Percentiles rank a stretch among this genome's conserved stretches.
phyloP scores from a whole-genome alignment of 2,329 filamentous ascomycete genomes.

The Septoria linicola region DNA sequence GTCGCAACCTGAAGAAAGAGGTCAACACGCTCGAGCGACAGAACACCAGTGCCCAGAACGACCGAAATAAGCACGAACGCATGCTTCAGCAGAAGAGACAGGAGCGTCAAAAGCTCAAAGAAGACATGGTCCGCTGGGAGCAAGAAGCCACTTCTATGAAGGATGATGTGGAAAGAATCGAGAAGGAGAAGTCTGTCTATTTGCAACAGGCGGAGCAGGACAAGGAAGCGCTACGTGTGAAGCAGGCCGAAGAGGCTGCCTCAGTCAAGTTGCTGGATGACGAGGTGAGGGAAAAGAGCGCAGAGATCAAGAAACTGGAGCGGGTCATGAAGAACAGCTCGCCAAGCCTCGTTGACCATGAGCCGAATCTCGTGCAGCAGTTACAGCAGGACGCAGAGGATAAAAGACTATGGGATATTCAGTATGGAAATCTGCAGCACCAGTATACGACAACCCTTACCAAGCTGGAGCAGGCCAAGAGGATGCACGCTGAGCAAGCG shows the following conservation, averaged over 20 bases:
- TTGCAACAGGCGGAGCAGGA: constrained; percentile 40
- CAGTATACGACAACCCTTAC: constrained; percentile 36
- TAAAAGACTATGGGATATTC: constrained; percentile 41
- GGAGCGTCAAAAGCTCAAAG: constrained; percentile 67
- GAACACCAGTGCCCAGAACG: constrained; percentile 77
- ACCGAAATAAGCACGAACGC: constrained; percentile 75
- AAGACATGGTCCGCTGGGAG: constrained; percentile 68
- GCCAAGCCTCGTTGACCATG: constrained; percentile 30
- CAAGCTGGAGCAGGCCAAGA: constrained; percentile 37
- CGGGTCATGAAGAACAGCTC: constrained; percentile 60
- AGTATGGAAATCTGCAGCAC: constrained; percentile 32
- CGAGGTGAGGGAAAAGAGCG: constrained; percentile 69
- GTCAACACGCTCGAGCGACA: constrained; percentile 76
- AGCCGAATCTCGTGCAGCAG: constrained; percentile 37
- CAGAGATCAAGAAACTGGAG: constrained; percentile 71
- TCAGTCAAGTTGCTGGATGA: constrained; percentile 65
- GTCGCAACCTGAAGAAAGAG: constrained; percentile 77
- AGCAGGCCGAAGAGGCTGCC: constrained; percentile 44
- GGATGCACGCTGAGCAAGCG: constrained; percentile 48
- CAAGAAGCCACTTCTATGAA: constrained; percentile 60
- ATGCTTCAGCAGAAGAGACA: constrained; percentile 65
- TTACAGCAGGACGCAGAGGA: constrained; percentile 43
- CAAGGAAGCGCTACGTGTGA: constrained; percentile 43
- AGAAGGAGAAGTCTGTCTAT: constrained; percentile 41
- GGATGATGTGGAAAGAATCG: constrained; percentile 46